Evolutionary conservation across 2,329 filamentous ascomycete species (phyloP).

Genomic region (Hymenoscyphus salicellus): DNA sequence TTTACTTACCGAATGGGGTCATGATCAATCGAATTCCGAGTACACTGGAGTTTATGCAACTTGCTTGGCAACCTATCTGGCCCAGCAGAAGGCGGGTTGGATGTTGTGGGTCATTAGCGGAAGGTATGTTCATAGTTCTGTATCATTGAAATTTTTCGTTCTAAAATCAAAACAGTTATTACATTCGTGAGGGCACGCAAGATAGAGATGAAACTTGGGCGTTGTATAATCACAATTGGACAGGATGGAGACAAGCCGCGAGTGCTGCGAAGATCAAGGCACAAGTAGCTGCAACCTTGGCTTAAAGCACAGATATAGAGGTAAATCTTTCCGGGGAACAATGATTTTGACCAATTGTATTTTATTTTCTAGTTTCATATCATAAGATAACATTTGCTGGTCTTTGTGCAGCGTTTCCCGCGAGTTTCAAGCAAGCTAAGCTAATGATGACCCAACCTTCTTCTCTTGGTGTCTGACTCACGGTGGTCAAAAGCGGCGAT

Average conservation of each 20-base stretch:
- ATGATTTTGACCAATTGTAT: no score
- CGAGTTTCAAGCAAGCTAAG: no score
- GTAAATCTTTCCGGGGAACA: no score
- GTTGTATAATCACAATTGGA: slow-evolving; percentile 10
- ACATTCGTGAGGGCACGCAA: slow-evolving; percentile 50
- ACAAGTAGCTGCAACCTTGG: not conserved
- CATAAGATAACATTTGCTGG: no score
- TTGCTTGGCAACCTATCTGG: slow-evolving; percentile 49
- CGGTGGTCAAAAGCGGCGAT: no score
- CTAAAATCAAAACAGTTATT: slow-evolving; percentile 43
- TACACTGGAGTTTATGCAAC: slow-evolving; percentile 47
- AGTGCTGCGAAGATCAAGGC: not conserved
- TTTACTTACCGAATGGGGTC: slow-evolving; percentile 43
- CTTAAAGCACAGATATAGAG: not conserved
- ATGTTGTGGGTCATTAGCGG: slow-evolving; percentile 57
- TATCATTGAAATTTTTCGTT: not conserved
- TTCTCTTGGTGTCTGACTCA: no score
- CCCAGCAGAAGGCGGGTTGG: slow-evolving; percentile 48
- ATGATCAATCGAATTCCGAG: slow-evolving; percentile 38
- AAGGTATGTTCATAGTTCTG: slow-evolving; percentile 24
- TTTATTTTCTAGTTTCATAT: no score
- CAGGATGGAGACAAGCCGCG: not conserved
- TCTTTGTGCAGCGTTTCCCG: no score
- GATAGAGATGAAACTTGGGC: slow-evolving; percentile 60
- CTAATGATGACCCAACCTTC: no score